These are phyloP conservation scores for Xylaria digitata DNA, from an alignment of 2,329 filamentous ascomycete genomes.

Conservation along the genomic window DNA sequence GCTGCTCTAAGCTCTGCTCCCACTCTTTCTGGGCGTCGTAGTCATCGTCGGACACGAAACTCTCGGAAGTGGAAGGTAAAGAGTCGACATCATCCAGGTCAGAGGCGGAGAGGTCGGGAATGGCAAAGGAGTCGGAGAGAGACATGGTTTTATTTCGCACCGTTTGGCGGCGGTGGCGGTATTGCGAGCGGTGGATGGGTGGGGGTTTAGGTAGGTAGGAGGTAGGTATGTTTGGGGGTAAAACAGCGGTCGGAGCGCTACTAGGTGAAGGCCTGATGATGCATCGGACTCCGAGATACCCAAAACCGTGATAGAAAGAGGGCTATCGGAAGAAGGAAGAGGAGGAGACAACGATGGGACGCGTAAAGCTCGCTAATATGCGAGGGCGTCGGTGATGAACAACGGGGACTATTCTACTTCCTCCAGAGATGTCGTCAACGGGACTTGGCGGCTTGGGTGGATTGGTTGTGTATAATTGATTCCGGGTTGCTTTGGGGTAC, in stretches of 20 bases:
- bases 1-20: conserved; percentile 92
- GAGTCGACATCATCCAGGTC: conserved; percentile 72
- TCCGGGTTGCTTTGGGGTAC: conserved; percentile 16
- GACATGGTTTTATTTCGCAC: conserved; percentile 45
- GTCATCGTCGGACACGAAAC: conserved; percentile 65
- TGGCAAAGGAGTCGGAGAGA: conserved; percentile 62
- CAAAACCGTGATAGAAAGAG: not conserved
- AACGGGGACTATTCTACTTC: not conserved
- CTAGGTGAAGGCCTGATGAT: conserved; percentile 41
- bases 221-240: conserved; percentile 10
- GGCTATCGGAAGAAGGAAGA: not conserved
- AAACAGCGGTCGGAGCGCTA: conserved; percentile 43
- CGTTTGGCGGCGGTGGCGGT: conserved; percentile 35
- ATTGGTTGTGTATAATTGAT: not conserved
- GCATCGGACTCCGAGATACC: conserved; percentile 38
- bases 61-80: conserved; percentile 69
- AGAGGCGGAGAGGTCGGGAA: conserved; percentile 60
- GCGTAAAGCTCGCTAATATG: conserved; percentile 13
- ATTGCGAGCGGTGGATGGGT: conserved; percentile 13
- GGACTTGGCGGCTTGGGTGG: conserved; percentile 18
- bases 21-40: conserved; percentile 95
- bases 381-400: conserved; percentile 10
- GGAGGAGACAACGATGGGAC: not conserved
- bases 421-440: conserved; percentile 25
- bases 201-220: no score